Evolutionary conservation across 305 asterid species (phyloP), one percentile per base, ranked within the genome.

Genomic region (Ilex paraguariensis): DNA sequence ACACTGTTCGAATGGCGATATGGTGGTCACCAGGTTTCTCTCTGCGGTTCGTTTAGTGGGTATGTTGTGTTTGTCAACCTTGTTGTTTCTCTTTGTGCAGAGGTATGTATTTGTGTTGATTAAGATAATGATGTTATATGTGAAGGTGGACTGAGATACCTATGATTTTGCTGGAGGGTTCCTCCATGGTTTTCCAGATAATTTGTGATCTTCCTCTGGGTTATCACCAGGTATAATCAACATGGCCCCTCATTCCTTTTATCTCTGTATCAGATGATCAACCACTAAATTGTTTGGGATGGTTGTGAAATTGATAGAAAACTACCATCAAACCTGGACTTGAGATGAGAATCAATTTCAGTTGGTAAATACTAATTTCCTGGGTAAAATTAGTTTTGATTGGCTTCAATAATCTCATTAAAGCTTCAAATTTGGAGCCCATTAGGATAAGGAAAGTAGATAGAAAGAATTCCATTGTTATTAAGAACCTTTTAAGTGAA

Each of bases 11-110:
- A 87, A 59, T 86, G 95, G 95, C 82, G 84, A 3, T 77, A 80
- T 65, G 95, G 95, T 13, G 95, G 95, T 53, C 70, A 6, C 56
- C 72, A 77, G 60, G 91, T 86, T 57, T 78, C 49, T 64, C 80
- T 86, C 12, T 80, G 68, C 36, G 87, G 81, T 61, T 86, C 95
- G 57, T 86, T 82, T 66, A 72, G 75, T 70, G 87, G 95, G 95
- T 84, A 81, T 51, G 45, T 66, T 64, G 46, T 57, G 16, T 8
- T 64, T 56, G 39, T 11, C 31, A 2, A 8, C 49, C 53, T 48
- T 1, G 15, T 48, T 10, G 36, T 57, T 42, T 53, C 14, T 46
- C 42, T 65, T 12, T 31, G 13, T 14, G 3, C 51, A 54, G 59
- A 36, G 51, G 42, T 62, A 54, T 28, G 39, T 45, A 42, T 14